These are phyloP conservation scores for Avena eriantha DNA, from an alignment of 176 grass and related monocot species.

Conservation along the genomic window DNA sequence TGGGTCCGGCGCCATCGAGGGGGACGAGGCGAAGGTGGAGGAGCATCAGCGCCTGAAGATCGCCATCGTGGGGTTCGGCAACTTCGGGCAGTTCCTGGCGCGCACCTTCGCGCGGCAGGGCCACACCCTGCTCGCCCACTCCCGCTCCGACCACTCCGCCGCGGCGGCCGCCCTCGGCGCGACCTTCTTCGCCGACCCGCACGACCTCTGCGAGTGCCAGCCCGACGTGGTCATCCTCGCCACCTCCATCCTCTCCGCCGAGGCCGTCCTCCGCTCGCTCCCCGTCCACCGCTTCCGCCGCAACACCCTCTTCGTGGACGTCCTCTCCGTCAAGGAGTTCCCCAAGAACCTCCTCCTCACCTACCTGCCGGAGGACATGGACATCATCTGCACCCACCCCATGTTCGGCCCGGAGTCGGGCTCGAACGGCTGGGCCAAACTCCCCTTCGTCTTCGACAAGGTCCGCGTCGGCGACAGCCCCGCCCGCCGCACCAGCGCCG, in stretches of 20 bases:
- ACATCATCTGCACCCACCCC: slow-evolving; percentile 86
- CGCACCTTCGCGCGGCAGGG: slow-evolving; percentile 65
- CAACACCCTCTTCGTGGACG: slow-evolving; percentile 82
- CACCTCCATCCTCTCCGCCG: slow-evolving; percentile 77
- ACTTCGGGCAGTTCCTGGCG: slow-evolving; percentile 77
- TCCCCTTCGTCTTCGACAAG: slow-evolving; percentile 67
- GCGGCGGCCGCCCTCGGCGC: slow-evolving; percentile 52
- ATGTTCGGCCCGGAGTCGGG: slow-evolving; percentile 90
- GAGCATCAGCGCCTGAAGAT: slow-evolving; percentile 57
- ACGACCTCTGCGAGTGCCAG: slow-evolving; percentile 87
- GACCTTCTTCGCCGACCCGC: slow-evolving; percentile 65
- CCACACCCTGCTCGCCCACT: slow-evolving; percentile 75
- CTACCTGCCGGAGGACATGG: slow-evolving; percentile 54
- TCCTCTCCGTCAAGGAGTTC: slow-evolving; percentile 92
- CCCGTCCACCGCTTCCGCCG: slow-evolving; percentile 79
- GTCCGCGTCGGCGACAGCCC: slow-evolving; percentile 59
- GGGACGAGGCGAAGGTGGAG: not conserved
- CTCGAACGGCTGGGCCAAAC: slow-evolving; percentile 61
- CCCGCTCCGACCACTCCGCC: slow-evolving; percentile 74
- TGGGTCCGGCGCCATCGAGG: slow-evolving; percentile 1
- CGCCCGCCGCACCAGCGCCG: slow-evolving; percentile 47
- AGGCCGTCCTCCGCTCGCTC: slow-evolving; percentile 65
- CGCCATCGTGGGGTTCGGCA: slow-evolving; percentile 84
- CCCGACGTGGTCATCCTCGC: slow-evolving; percentile 76
- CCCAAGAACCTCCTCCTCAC: slow-evolving; percentile 67